A percentile compares a stretch with the other conserved stretches of the same genome.
Conservation (phyloP, 2,329 filamentous ascomycete species). For the Scolecobasidium constrictum region DNA sequence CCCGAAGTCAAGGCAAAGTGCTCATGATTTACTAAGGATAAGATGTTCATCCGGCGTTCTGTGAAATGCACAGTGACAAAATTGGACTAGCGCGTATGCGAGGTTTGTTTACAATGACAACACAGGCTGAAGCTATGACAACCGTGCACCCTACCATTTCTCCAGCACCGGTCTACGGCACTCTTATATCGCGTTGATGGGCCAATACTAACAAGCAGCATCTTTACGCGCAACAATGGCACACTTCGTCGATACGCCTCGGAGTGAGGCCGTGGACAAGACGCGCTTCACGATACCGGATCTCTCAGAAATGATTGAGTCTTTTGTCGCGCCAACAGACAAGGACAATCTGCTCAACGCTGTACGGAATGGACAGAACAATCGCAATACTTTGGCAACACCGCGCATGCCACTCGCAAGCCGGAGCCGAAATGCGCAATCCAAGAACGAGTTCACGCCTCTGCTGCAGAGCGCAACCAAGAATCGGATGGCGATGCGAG, state of each 20-base stretch:
- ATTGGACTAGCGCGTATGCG: no score
- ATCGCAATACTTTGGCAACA: constrained; percentile 51
- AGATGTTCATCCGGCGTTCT: no score
- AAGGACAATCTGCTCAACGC: constrained; percentile 53
- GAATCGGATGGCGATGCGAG: constrained; percentile 41
- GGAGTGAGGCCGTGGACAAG: constrained; percentile 72
- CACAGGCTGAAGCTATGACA: no score
- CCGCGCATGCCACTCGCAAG: constrained; percentile 65
- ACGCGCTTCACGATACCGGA: constrained; percentile 56
- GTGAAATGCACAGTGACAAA: no score
- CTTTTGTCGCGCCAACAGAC: constrained; percentile 74
- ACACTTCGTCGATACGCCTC: constrained; percentile 66
- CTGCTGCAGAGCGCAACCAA: constrained; percentile 75
- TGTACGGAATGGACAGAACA: constrained; percentile 23
- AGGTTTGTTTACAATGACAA: no score
- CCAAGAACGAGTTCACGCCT: constrained; percentile 78
- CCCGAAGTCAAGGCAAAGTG: no score
- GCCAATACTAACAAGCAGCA: no score
- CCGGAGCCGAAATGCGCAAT: constrained; percentile 43
- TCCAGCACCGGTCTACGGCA: no score
- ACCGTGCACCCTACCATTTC: no score
- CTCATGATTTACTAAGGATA: no score
- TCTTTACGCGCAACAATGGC: constrained; percentile 30
- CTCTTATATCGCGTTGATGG: no score
- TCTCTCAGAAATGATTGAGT: constrained; percentile 74